phyloP scores from a whole-genome alignment of 2,329 filamentous ascomycete species.

The Trichoderma harzianum region DNA sequence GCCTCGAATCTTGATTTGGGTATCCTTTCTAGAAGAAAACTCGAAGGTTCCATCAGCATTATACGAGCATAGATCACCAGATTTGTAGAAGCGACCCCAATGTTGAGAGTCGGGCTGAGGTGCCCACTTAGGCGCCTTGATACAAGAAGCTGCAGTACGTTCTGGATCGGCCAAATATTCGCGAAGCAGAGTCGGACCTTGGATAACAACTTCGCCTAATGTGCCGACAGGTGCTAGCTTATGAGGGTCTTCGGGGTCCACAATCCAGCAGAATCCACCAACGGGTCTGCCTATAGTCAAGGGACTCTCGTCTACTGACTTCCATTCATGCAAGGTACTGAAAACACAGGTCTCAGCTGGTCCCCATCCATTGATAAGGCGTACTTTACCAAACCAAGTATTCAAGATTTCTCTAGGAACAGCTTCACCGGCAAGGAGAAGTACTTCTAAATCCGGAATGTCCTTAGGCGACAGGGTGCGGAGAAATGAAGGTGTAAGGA shows the following conservation, averaged over 20 bases:
- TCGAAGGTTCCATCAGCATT: not conserved
- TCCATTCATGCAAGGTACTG: not conserved
- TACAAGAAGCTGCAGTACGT: not conserved
- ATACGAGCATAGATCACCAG: slow-evolving; percentile 9
- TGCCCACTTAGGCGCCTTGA: not conserved
- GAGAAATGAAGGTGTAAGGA: slow-evolving; percentile 1
- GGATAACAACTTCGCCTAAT: slow-evolving; percentile 2
- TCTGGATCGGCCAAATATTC: slow-evolving; percentile 12
- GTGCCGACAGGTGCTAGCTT: slow-evolving; percentile 10
- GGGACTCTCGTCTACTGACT: not conserved
- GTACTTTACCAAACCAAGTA: slow-evolving; percentile 7
- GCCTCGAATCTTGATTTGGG: slow-evolving; percentile 11
- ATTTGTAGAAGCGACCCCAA: not conserved
- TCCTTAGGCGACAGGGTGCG: not conserved
- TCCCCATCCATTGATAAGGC: not conserved
- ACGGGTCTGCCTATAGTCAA: not conserved
- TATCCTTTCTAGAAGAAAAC: slow-evolving; percentile 1
- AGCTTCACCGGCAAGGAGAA: slow-evolving; percentile 5
- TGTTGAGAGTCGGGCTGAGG: not conserved
- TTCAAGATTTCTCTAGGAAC: not conserved
- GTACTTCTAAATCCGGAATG: not conserved
- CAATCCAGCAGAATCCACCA: slow-evolving; percentile 14
- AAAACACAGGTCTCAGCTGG: slow-evolving; percentile 14
- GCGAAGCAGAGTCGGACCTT: slow-evolving; percentile 5
- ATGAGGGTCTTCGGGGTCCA: not conserved